Conservation (phyloP, 176 grass and related monocot genomes). For the Eleusine coracana region DNA sequence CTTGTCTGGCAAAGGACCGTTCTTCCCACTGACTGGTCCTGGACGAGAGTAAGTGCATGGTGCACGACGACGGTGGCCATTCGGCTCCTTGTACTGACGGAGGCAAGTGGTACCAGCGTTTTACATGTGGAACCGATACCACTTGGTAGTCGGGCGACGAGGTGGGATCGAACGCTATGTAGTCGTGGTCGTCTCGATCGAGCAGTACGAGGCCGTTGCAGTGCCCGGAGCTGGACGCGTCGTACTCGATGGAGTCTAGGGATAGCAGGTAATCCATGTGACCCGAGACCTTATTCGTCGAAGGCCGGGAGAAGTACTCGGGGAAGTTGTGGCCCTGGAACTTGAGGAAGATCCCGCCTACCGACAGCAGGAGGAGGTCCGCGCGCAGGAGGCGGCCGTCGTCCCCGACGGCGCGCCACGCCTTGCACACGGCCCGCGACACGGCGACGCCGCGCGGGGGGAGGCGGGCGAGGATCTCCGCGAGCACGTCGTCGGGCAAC, state of each 20-base stretch:
- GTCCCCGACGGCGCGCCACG: background rate
- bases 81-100: background rate
- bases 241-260: no score
- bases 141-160: background rate
- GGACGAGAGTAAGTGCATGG: background rate
- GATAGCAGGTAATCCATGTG: no score
- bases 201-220: no score
- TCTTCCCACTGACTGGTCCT: background rate
- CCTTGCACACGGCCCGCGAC: background rate
- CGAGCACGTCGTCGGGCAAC: no score
- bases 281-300: no score
- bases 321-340: background rate
- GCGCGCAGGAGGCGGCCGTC: background rate
- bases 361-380: background rate
- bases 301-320: background rate
- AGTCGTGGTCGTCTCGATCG: no score
- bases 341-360: background rate
- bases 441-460: background rate
- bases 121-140: background rate
- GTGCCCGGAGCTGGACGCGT: no score
- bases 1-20: background rate
- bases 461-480: no score
- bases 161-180: background rate
- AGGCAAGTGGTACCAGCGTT: background rate
- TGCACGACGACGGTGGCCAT: background rate